phyloP scores from a whole-genome alignment of 371 early-diverging fungal species.

The Sporodiniella umbellata region DNA sequence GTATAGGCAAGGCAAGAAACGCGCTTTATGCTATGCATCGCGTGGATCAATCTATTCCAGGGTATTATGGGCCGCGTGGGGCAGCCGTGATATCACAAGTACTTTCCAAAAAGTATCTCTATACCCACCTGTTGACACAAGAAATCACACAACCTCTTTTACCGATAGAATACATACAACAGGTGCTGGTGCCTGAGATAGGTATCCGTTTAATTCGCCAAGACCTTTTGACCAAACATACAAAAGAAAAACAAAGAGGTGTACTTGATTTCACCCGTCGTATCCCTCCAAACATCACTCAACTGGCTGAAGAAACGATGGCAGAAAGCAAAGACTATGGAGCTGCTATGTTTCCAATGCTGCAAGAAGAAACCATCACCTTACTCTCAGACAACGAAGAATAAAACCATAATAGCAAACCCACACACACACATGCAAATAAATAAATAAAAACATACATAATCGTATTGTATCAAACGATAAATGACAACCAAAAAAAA shows the following conservation, averaged over 20 bases:
- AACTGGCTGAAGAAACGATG: conserved; percentile 19
- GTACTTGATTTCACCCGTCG: background rate
- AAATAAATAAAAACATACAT: no score
- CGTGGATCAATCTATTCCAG: conserved; percentile 46
- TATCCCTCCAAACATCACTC: background rate
- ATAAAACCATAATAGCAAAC: no score
- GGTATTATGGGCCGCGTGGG: conserved; percentile 58
- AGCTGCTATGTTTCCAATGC: conserved; percentile 11
- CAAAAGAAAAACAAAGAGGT: background rate
- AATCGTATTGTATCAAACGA: no score
- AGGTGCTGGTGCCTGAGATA: conserved; percentile 55
- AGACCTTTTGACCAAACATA: conserved; percentile 18
- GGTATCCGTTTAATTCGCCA: conserved; percentile 45
- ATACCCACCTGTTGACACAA: conserved; percentile 24
- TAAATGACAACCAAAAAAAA: no score
- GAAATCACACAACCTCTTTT: conserved; percentile 36
- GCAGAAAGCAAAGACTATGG: conserved; percentile 25
- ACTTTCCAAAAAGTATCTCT: conserved; percentile 27
- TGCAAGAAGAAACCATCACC: conserved; percentile 1
- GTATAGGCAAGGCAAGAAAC: conserved; percentile 47
- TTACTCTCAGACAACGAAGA: background rate
- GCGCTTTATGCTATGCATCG: conserved; percentile 35
- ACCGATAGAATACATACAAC: conserved; percentile 53
- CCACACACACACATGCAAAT: no score
- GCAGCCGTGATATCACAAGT: conserved; percentile 31